A percentile compares a stretch with the other conserved stretches of the same genome.
These are phyloP conservation scores for Phanerodontia chrysosporium DNA, from an alignment of 768 basidiomycete genomes.

Conservation along the genomic window DNA sequence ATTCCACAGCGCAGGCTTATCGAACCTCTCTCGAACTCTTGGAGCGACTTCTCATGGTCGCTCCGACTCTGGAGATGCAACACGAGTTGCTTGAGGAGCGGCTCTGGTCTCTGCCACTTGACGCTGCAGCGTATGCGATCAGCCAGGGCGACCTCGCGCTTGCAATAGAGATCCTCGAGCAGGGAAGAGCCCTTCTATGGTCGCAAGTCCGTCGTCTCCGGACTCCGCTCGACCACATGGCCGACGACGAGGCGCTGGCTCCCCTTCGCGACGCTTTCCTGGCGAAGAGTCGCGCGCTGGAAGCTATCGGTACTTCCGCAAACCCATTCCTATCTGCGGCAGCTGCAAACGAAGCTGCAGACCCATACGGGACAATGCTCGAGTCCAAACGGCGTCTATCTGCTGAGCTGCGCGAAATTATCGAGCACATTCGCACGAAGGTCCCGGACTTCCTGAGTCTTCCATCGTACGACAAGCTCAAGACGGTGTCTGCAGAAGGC, in stretches of 20 bases:
- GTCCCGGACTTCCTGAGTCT: conserved; percentile 19
- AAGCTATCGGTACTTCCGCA: neutral
- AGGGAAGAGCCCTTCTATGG: conserved; percentile 23
- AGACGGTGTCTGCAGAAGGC: conserved; percentile 25
- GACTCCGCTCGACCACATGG: conserved; percentile 12
- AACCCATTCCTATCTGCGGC: neutral
- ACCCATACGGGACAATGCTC: neutral
- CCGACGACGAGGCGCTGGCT: neutral
- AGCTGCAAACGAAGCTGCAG: neutral
- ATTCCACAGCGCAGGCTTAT: neutral
- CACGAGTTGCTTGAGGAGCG: neutral
- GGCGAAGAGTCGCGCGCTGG: neutral
- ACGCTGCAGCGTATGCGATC: neutral
- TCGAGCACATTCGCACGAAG: conserved; percentile 25
- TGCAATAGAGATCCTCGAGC: conserved; percentile 25
- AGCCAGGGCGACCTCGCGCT: neutral
- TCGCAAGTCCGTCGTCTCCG: conserved; percentile 15
- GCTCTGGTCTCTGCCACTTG: neutral
- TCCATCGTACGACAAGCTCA: conserved; percentile 22
- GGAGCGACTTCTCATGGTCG: neutral
- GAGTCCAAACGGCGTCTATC: conserved; percentile 6
- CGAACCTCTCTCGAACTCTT: neutral
- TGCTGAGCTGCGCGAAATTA: conserved; percentile 7
- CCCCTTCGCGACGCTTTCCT: neutral
- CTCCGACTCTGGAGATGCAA: neutral